Conservation (phyloP, 2,329 filamentous ascomycete species). For the Phoma sp. region DNA sequence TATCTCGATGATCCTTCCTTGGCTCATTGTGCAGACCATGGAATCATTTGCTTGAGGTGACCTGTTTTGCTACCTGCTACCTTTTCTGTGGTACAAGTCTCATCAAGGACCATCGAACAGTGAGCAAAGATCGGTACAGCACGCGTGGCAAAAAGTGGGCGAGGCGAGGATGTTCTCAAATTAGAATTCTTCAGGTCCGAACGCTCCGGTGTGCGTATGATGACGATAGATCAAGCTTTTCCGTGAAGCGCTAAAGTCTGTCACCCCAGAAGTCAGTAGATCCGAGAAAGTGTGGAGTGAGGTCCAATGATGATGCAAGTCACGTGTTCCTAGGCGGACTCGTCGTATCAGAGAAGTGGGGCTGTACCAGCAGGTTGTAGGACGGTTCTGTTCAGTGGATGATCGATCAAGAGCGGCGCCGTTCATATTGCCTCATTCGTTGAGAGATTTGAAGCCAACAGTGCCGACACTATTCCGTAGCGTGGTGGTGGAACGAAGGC, state of each 20-base stretch:
- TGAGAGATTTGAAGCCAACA: not conserved
- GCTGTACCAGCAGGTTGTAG: not conserved
- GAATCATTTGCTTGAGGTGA: not conserved
- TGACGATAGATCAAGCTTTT: slow-evolving; percentile 12
- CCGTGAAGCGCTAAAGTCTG: slow-evolving; percentile 1
- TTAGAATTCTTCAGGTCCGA: not conserved
- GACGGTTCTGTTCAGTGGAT: not conserved
- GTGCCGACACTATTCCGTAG: slow-evolving; percentile 5
- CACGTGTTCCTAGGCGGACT: not conserved
- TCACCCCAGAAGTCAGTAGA: slow-evolving; percentile 12
- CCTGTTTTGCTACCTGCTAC: not conserved
- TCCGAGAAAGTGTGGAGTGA: slow-evolving; percentile 3
- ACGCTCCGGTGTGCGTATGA: slow-evolving; percentile 5
- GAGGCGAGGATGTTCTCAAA: slow-evolving; percentile 4
- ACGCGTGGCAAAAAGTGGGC: slow-evolving; percentile 14
- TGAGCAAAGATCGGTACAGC: not conserved
- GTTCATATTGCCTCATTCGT: not conserved
- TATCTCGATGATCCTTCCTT: not conserved
- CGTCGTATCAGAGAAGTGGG: slow-evolving; percentile 4
- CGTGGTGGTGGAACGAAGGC: not conserved
- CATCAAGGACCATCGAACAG: not conserved
- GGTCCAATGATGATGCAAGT: slow-evolving; percentile 8
- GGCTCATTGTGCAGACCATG: not conserved
- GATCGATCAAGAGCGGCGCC: not conserved
- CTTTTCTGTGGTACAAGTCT: not conserved